phyloP scores from a whole-genome alignment of 2,329 filamentous ascomycete species.

The Penicillium corylophilum region DNA sequence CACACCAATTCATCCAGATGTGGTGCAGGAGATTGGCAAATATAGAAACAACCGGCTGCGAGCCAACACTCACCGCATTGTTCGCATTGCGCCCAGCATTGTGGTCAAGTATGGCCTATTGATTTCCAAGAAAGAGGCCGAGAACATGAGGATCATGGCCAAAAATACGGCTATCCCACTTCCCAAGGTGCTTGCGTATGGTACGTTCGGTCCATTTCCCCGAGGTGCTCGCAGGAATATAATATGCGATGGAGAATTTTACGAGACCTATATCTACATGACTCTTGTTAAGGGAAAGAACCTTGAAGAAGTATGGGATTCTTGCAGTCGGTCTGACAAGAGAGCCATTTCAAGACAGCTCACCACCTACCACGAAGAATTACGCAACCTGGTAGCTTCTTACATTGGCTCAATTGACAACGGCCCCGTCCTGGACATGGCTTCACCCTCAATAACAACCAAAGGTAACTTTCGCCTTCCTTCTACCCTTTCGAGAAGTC shows the following conservation, averaged over 20 bases:
- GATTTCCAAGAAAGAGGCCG: background rate
- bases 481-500: background rate
- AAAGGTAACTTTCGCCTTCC: constrained; percentile 3
- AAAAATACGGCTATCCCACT: background rate
- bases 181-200: background rate
- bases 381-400: constrained; percentile 6
- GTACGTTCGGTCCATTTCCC: background rate
- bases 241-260: background rate
- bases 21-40: background rate
- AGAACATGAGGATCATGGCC: background rate
- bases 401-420: constrained; percentile 19
- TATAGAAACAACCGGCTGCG: background rate
- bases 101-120: background rate
- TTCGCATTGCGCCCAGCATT: background rate
- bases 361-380: constrained; percentile 10
- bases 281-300: constrained; percentile 12
- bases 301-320: constrained; percentile 14
- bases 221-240: background rate
- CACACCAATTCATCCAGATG: background rate
- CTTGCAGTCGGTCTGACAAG: background rate
- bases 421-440: constrained; percentile 14
- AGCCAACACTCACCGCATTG: background rate
- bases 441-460: background rate
- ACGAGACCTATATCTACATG: constrained; percentile 24
- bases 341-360: constrained; percentile 12